Conservation (phyloP, 2,329 filamentous ascomycete species). For the Beauveria rudraprayagi region DNA sequence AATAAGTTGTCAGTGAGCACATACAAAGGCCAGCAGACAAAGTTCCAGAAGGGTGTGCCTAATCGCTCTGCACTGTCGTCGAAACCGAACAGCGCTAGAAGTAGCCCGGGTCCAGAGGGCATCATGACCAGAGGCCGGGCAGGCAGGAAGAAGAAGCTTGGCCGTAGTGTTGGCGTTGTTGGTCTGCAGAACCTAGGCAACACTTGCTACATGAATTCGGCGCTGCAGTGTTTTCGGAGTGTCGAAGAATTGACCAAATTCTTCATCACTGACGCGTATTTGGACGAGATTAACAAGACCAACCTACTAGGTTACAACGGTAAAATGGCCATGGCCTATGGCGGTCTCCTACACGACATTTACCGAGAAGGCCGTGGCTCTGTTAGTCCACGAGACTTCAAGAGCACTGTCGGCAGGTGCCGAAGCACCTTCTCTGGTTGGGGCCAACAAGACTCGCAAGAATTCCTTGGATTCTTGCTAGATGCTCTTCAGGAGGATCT, state of each 20-base stretch:
- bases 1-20: conserved; percentile 51
- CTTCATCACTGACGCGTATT: conserved; percentile 69
- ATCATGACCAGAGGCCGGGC: conserved; percentile 63
- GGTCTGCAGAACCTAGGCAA: conserved; percentile 89
- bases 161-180: conserved; percentile 65
- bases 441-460: conserved; percentile 94
- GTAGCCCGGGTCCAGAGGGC: conserved; percentile 54
- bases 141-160: conserved; percentile 61
- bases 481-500: conserved; percentile 93
- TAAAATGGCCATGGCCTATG: conserved; percentile 79
- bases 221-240: conserved; percentile 85
- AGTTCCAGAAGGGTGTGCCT: conserved; percentile 28
- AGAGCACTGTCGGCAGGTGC: conserved; percentile 69
- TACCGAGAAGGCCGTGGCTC: conserved; percentile 64
- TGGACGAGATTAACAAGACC: conserved; percentile 71
- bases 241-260: conserved; percentile 91
- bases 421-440: conserved; percentile 86
- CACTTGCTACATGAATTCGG: conserved; percentile 99
- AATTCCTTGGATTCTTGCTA: conserved; percentile 89
- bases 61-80: conserved; percentile 20
- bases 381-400: conserved; percentile 74
- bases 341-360: conserved; percentile 65
- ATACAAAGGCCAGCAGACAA: conserved; percentile 27
- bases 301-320: conserved; percentile 85
- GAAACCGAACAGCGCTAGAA: conserved; percentile 49